These are phyloP conservation scores for Melanopsichium pennsylvanicum DNA, from an alignment of 1,284 basidiomycete species.

Conservation along the genomic window DNA sequence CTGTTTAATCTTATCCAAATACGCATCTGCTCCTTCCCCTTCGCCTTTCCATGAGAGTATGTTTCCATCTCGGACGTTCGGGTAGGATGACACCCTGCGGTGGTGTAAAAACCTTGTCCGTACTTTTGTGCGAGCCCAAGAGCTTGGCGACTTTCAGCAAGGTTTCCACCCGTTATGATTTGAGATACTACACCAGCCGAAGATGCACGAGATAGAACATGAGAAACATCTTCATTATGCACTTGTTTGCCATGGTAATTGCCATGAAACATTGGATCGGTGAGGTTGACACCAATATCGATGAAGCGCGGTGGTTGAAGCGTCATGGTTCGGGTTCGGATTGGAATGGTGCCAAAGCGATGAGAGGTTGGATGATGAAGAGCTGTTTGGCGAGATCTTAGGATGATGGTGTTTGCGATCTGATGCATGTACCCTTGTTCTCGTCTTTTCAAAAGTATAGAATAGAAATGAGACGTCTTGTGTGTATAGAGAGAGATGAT, in stretches of 20 bases:
- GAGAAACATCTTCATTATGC: constrained; percentile 73
- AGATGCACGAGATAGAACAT: constrained; percentile 73
- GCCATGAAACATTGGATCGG: constrained; percentile 68
- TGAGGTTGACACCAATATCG: constrained; percentile 70
- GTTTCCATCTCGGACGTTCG: constrained; percentile 79
- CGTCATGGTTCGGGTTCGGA: neutral
- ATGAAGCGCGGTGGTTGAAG: constrained; percentile 35
- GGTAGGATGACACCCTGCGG: constrained; percentile 86
- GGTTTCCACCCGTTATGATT: constrained; percentile 81
- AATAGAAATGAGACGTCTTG: no score
- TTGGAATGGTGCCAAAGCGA: neutral
- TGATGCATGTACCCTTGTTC: no score
- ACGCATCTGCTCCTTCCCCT: constrained; percentile 74
- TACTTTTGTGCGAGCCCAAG: constrained; percentile 73
- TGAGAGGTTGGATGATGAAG: neutral
- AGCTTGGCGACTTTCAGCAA: constrained; percentile 75
- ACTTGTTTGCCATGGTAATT: constrained; percentile 68
- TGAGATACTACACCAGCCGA: constrained; percentile 77
- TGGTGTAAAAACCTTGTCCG: constrained; percentile 75
- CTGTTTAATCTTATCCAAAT: constrained; percentile 70
- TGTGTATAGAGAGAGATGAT: no score
- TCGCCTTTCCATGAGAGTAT: constrained; percentile 68
- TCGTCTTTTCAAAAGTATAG: no score
- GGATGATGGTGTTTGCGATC: no score
- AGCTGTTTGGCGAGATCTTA: no score